Conservation (phyloP, 208 protist species). For the Trypanosoma conorhini region DNA sequence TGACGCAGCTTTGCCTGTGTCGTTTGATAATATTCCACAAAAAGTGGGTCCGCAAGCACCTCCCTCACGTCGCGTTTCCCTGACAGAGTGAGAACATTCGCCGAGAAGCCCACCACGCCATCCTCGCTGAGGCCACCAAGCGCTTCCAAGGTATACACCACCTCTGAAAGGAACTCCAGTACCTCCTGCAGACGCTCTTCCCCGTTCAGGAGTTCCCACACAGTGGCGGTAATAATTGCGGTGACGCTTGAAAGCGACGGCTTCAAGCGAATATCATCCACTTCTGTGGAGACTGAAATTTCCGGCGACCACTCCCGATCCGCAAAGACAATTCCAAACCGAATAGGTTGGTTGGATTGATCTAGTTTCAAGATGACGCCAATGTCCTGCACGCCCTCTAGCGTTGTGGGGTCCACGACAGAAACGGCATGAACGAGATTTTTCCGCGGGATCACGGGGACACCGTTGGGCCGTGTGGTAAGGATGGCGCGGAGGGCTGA, state of each 20-base stretch:
- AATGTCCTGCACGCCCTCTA: slow-evolving; percentile 20
- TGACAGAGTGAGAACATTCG: slow-evolving; percentile 7
- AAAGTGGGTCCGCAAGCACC: slow-evolving; percentile 24
- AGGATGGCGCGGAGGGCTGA: slow-evolving; percentile 8
- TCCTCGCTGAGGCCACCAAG: not conserved
- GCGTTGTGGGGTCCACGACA: slow-evolving; percentile 57
- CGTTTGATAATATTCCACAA: slow-evolving; percentile 38
- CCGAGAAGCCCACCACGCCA: not conserved
- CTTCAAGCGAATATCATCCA: not conserved
- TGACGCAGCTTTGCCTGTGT: slow-evolving; percentile 38
- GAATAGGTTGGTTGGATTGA: slow-evolving; percentile 33
- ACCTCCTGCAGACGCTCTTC: slow-evolving; percentile 1
- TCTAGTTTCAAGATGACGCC: slow-evolving; percentile 20
- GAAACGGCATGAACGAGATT: slow-evolving; percentile 76
- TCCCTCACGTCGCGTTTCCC: slow-evolving; percentile 11
- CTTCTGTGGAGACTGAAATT: slow-evolving; percentile 1
- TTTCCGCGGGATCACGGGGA: slow-evolving; percentile 42
- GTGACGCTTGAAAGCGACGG: slow-evolving; percentile 11
- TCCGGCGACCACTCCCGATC: slow-evolving; percentile 31
- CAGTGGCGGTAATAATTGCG: slow-evolving; percentile 19
- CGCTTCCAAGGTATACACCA: not conserved
- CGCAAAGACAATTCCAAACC: slow-evolving; percentile 55
- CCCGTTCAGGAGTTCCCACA: slow-evolving; percentile 30
- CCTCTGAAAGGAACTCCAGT: slow-evolving; percentile 13
- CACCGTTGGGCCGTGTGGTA: not conserved